Percentiles rank a stretch among this genome's conserved stretches.
These are phyloP conservation scores for Calonectria naviculata DNA, from an alignment of 2,329 filamentous ascomycete species.

Conservation along the genomic window DNA sequence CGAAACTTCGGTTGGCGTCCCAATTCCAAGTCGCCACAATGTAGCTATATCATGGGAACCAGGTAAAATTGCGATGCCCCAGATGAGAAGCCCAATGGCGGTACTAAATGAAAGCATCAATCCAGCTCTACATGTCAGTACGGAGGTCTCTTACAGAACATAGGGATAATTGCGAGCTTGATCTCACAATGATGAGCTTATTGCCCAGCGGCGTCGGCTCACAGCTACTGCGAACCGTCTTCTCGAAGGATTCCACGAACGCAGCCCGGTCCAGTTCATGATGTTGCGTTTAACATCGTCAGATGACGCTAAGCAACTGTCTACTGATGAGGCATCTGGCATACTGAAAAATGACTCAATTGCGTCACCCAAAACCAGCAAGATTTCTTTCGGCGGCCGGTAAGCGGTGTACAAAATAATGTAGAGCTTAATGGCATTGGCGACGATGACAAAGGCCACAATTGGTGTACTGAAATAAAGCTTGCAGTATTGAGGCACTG, in stretches of 20 bases:
- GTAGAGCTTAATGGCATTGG: neutral
- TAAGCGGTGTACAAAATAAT: constrained; percentile 1
- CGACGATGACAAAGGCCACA: neutral
- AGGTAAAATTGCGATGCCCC: neutral
- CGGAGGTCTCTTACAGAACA: neutral
- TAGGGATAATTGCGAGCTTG: no score
- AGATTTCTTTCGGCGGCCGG: constrained; percentile 7
- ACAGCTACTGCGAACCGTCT: neutral
- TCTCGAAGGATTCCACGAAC: neutral
- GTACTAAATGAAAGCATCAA: neutral
- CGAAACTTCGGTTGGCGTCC: neutral
- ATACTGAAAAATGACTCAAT: neutral
- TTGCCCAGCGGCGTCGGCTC: constrained; percentile 5
- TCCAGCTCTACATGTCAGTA: neutral
- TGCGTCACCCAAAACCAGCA: constrained; percentile 2
- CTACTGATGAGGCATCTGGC: constrained; percentile 1
- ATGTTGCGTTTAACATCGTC: neutral
- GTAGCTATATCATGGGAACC: neutral
- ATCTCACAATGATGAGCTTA: neutral
- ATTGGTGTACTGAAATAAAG: neutral
- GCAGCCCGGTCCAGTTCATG: neutral
- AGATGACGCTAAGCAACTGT: constrained; percentile 5
- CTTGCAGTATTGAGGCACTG: constrained; percentile 1
- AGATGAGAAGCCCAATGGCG: neutral
- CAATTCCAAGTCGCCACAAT: constrained; percentile 19